Evolutionary conservation across 768 basidiomycete genomes (phyloP), one percentile per base, ranked within the genome.

Genomic region (Lyophyllum shimeji): DNA sequence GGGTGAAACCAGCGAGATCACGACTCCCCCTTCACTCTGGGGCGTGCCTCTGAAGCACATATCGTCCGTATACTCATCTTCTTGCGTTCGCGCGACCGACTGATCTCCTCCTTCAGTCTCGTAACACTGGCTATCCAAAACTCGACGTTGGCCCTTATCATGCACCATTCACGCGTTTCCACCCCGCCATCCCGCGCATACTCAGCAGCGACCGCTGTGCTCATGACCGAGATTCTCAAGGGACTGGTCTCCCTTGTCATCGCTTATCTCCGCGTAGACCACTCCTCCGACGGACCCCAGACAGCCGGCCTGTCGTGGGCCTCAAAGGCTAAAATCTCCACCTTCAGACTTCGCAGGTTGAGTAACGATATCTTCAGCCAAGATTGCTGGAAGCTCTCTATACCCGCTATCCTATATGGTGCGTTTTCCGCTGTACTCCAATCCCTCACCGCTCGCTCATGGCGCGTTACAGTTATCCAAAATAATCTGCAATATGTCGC

Each of bases 351-450:
- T 58, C 79, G 80, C 39, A 80, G 78, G 56, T 69, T 94, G 18
- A 76, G 74, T 48, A 79, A 80, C 57, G 89, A 90, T 56, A 79
- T 97, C 21, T 90, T 95, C 71, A 90, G 93, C 59, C 74, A 81
- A 12, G 96, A 98, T 72, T 97, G 96, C 71, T 97, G 95, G 94
- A 98, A 98, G 70, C 75, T 98, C 27, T 93, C 95, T 44, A 94
- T 98, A 66, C 96, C 96, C 21, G 95, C 96, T 50, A 90, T 97
- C 67, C 85, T 98, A 66, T 98, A 97, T 69, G 85, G 85, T 85
- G 60, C 58, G 75, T 58, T 11, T 15, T 21, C n/a, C 9, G 40
- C 29, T 43, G 31, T 47, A 9, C 40, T 12, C 21, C 25, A 23
- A 2, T 21, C 29, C 24, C 33, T 5, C 39, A 1, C 20, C 15